Conservation (phyloP, 441 rosid genomes). For the Arabidopsis lyrata region DNA sequence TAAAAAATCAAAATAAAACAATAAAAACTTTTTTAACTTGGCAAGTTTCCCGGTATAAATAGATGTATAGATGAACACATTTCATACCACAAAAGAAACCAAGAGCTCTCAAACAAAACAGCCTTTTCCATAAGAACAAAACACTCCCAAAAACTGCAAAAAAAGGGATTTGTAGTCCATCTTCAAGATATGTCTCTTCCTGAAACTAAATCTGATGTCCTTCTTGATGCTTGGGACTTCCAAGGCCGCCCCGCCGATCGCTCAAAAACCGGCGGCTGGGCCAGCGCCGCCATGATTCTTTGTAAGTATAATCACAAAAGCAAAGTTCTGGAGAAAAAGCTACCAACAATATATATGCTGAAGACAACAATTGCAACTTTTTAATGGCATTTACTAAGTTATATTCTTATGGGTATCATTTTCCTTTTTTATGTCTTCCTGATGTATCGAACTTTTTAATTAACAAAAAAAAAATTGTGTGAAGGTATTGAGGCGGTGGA, state of each 20-base stretch:
- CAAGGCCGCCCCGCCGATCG: slow-evolving; percentile 78
- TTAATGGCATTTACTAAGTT: slow-evolving; percentile 10
- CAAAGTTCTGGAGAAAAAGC: neutral
- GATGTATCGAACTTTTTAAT: slow-evolving; percentile 9
- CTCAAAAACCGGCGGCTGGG: slow-evolving; percentile 83
- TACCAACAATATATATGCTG: slow-evolving; percentile 5
- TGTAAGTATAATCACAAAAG: slow-evolving; percentile 50
- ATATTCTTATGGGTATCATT: slow-evolving; percentile 4
- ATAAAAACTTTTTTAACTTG: neutral
- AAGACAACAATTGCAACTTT: neutral
- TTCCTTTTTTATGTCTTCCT: neutral
- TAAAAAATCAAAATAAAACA: neutral
- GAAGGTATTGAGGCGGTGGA: slow-evolving; percentile 82
- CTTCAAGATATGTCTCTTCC: slow-evolving; percentile 57
- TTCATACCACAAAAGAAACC: slow-evolving; percentile 33
- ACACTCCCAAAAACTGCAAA: neutral
- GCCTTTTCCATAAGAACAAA: slow-evolving; percentile 33
- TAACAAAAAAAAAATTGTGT: neutral
- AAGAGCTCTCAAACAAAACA: slow-evolving; percentile 35
- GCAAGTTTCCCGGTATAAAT: slow-evolving; percentile 44
- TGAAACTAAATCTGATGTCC: slow-evolving; percentile 54
- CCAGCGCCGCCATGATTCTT: slow-evolving; percentile 85
- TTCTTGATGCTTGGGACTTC: slow-evolving; percentile 89
- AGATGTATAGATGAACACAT: slow-evolving; percentile 31
- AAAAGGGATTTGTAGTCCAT: neutral